Evolutionary conservation across 163 green algal species (phyloP), one percentile per base, ranked within the genome.

Genomic region (Scenedesmus sp.): DNA sequence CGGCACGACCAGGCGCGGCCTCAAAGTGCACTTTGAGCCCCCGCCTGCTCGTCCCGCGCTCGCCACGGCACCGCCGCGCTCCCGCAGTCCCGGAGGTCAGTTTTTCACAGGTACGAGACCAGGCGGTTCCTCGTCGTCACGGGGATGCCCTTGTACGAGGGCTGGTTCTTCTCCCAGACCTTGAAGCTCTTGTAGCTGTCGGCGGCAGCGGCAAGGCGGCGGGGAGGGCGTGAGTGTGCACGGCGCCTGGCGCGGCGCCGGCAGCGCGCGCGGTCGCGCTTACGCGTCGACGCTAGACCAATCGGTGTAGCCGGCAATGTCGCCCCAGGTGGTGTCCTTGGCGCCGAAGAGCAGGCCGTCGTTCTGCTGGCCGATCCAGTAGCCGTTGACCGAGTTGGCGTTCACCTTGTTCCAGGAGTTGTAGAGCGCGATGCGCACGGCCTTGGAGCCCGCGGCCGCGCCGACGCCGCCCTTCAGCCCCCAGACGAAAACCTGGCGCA

Each of bases 151-250:
- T 79, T 70, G 70, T 79, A 79, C 1, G 44, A 17, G 42, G 70
- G 70, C 50, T n/a, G 18, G 50, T n/a, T n/a, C 17, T 57, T 57
- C 50, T 57, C 31, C 60, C n/a, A 54, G 50, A 74, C 65, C 65
- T 74, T 77, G 53, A 77, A 77, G 67, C 33, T 65, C 67, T 77
- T 77, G 53, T 77, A 77, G 50, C 26, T 42, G 1, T 77, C 53
- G 10, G 50, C 50, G 34, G 48, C 29, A n/a, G n/a, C n/a, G 20
- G 53, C n/a, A n/a, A n/a, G n/a, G n/a, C n/a, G n/a, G n/a, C n/a
- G n/a, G n/a, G n/a, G n/a, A n/a, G n/a, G n/a, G n/a, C n/a, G n/a
- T n/a, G n/a, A n/a, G n/a, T n/a, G n/a, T n/a, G n/a, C n/a, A n/a
- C n/a, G n/a, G n/a, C n/a, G n/a, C n/a, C n/a, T n/a, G n/a, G n/a